Base-by-base conservation (phyloP, 1,139 yeast species). In the Geotrichum fermentans region DNA sequence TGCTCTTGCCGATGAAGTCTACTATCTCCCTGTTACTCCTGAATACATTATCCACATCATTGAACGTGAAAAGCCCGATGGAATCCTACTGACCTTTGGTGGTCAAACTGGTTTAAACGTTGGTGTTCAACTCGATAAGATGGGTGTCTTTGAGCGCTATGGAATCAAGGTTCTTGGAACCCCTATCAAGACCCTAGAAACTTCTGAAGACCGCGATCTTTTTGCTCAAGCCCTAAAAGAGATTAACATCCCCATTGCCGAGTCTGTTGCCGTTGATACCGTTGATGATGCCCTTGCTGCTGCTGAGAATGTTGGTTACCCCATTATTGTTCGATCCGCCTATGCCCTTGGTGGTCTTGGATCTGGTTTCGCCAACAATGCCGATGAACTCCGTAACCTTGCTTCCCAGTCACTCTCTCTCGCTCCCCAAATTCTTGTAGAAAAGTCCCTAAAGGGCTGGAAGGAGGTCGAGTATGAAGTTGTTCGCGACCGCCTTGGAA, bases 381-480 rank as follows among this genome's bases (percentile, higher is more conserved):
- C 78, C 56, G 77, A 78, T 41, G 97, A 92, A 71, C 77, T 92
- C 65, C 81, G 81, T 69, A 84, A 86, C 70, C 77, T 92, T 68
- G 83, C 95, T 43, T 80, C 95, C 43, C 95, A 87, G 69, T 86
- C 97, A 1, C 74, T 92, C 55, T 82, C 96, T 20, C 73, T 89
- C 55, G 82, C 97, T 41, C 97, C 97, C 45, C 99, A 92, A 74
- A 87, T 92, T 61, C 75, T 92, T 60, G 95, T 92, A 55, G 98
- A 92, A 76, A 81, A 81, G 69, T 88, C 97, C 47, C 86, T 92
- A 96, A 92, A 92, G 75, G 98, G 98, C 58, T 92, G 98, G 98
- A 92, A 92, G 70, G 98, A 92, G 73, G 88, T 92, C 61, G 98
- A 92, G 73, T 92, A 92, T 68, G 98, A 92, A 73, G 98, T 92